Evolutionary conservation across 2,329 filamentous ascomycete species (phyloP).

Genomic region (Fusarium begoniae): DNA sequence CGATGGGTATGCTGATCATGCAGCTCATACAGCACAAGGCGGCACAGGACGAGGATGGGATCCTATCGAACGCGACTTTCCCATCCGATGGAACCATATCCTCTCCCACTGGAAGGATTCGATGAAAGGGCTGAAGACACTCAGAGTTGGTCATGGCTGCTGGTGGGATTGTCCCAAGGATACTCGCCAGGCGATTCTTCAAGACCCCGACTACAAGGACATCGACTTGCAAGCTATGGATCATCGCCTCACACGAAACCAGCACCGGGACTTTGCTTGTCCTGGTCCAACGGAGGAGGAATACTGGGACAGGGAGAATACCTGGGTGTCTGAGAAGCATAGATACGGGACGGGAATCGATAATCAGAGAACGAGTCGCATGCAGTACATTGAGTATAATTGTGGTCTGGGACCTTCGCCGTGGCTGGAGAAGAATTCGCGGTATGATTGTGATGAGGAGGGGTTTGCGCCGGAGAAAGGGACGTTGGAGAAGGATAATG

Average conservation of each 20-base stretch:
- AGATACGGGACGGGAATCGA: not conserved
- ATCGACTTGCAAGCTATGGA: not conserved
- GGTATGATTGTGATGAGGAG: rapidly evolving
- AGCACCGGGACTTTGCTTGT: not conserved
- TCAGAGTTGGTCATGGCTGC: not conserved
- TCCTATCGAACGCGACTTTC: not conserved
- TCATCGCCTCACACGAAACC: not conserved
- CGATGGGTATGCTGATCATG: not conserved
- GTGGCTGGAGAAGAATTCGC: not conserved
- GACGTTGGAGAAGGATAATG: not conserved
- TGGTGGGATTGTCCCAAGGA: not conserved
- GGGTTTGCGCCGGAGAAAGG: conserved; percentile 3
- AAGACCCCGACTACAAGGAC: not conserved
- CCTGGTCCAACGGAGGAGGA: not conserved
- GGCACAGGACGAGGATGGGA: not conserved
- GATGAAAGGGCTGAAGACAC: conserved; percentile 14
- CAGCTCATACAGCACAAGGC: not conserved
- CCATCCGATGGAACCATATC: conserved; percentile 20
- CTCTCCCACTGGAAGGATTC: conserved; percentile 7
- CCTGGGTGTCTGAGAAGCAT: not conserved
- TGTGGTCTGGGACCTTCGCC: not conserved
- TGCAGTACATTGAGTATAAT: conserved; percentile 18
- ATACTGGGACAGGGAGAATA: rapidly evolving
- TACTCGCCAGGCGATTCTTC: not conserved
- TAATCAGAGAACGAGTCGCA: rapidly evolving